Conservation (phyloP, 225 moss, liverwort and hornwort species). For the Straminergon stramineum region DNA sequence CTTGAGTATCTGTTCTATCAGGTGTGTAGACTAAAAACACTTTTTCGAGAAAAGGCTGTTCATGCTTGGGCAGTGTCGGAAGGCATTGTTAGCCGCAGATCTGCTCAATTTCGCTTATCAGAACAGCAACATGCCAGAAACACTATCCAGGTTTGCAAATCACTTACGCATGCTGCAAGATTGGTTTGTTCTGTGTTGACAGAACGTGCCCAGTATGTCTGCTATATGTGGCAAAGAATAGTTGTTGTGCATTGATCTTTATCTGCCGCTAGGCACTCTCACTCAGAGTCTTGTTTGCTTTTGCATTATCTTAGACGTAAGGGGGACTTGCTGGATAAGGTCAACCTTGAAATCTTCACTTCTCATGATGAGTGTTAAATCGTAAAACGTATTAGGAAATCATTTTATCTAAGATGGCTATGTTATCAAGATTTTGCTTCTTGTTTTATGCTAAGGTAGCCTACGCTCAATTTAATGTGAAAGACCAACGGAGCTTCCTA, state of each 20-base stretch:
- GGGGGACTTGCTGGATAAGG: not conserved
- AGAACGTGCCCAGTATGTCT: not conserved
- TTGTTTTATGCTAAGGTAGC: not conserved
- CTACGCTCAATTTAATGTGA: not conserved
- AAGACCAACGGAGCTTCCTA: not conserved
- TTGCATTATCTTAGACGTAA: not conserved
- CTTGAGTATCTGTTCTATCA: constrained; percentile 13
- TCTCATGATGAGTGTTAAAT: not conserved
- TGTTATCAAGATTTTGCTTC: not conserved
- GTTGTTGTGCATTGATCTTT: not conserved
- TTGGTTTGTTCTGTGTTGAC: not conserved
- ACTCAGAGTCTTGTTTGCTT: not conserved
- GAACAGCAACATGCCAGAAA: not conserved
- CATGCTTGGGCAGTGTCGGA: not conserved
- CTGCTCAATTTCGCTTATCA: not conserved
- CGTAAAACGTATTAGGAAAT: not conserved
- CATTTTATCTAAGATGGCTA: not conserved
- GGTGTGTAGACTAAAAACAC: constrained; percentile 14
- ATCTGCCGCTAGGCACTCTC: not conserved
- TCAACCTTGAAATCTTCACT: not conserved
- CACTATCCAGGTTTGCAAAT: constrained; percentile 9
- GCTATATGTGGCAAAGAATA: not conserved
- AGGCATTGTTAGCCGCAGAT: not conserved
- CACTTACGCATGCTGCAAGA: not conserved
- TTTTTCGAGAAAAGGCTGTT: constrained; percentile 17